These are phyloP conservation scores for Termitomyces sp. DNA, from an alignment of 768 basidiomycete genomes.

Conservation along the genomic window DNA sequence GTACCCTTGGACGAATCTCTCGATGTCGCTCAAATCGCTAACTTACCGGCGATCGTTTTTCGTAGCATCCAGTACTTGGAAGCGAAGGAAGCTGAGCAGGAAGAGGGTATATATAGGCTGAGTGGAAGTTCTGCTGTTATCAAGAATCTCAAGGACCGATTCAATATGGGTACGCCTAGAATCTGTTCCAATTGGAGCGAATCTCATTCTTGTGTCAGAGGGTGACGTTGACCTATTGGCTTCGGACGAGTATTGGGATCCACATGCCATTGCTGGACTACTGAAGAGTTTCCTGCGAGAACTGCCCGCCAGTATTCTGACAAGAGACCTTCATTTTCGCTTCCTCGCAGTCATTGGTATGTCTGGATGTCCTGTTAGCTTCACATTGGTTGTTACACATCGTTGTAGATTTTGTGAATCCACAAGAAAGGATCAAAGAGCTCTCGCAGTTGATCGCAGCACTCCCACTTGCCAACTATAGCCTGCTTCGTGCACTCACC, in stretches of 20 bases:
- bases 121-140: constrained; percentile 95
- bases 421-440: constrained; percentile 84
- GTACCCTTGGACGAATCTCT: constrained; percentile 85
- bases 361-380: constrained; percentile 23
- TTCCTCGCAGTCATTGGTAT: constrained; percentile 92
- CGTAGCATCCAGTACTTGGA: constrained; percentile 94
- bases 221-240: constrained; percentile 91
- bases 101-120: constrained; percentile 96
- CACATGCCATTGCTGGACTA: constrained; percentile 93
- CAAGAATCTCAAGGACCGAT: constrained; percentile 87
- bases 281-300: constrained; percentile 93
- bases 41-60: constrained; percentile 92
- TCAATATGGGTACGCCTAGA: constrained; percentile 72
- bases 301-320: constrained; percentile 87
- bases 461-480: constrained; percentile 91
- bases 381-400: not conserved
- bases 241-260: constrained; percentile 93
- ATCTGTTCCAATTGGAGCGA: constrained; percentile 5
- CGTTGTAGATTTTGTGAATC: constrained; percentile 75
- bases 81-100: constrained; percentile 88
- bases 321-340: constrained; percentile 83
- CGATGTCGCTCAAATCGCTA: constrained; percentile 83
- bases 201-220: constrained; percentile 44
- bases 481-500: constrained; percentile 86
- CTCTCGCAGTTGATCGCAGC: constrained; percentile 81